Conservation (phyloP, 2,329 filamentous ascomycete species). For the Mollisiaceae sp. region DNA sequence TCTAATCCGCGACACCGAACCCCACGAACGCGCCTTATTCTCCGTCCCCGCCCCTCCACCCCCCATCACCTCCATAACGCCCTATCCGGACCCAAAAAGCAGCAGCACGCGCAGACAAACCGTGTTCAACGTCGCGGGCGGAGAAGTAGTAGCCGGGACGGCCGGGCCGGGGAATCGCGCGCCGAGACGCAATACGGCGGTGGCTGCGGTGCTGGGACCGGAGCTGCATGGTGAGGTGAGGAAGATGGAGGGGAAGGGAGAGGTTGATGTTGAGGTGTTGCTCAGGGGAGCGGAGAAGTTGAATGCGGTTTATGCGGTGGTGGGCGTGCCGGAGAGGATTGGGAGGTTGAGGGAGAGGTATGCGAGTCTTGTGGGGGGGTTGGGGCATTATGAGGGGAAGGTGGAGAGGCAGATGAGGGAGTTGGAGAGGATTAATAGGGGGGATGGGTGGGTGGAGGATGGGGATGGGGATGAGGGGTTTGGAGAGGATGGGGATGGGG, state of each 20-base stretch:
- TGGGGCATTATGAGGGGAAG: slow-evolving; percentile 79
- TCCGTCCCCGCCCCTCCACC: slow-evolving; percentile 72
- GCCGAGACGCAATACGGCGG: slow-evolving; percentile 77
- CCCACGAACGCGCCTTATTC: slow-evolving; percentile 93
- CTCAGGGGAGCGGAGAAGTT: slow-evolving; percentile 89
- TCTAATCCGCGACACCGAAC: slow-evolving; percentile 92
- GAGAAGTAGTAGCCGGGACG: slow-evolving; percentile 60
- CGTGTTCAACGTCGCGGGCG: slow-evolving; percentile 68
- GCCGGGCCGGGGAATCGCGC: slow-evolving; percentile 52
- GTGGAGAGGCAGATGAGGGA: slow-evolving; percentile 78
- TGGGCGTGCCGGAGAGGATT: slow-evolving; percentile 80
- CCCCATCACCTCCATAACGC: slow-evolving; percentile 51
- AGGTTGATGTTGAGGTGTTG: slow-evolving; percentile 85
- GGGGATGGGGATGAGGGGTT: slow-evolving; percentile 60
- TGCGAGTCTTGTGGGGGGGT: slow-evolving; percentile 71
- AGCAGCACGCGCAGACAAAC: slow-evolving; percentile 59
- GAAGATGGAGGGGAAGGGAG: slow-evolving; percentile 62
- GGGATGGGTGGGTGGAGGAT: slow-evolving; percentile 60
- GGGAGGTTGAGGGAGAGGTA: slow-evolving; percentile 72
- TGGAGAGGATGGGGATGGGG: slow-evolving; percentile 45
- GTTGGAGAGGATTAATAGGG: slow-evolving; percentile 74
- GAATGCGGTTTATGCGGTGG: slow-evolving; percentile 83
- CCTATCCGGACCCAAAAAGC: slow-evolving; percentile 48
- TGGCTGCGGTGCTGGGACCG: slow-evolving; percentile 85
- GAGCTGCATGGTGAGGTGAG: slow-evolving; percentile 84